Evolutionary conservation across 1,284 basidiomycete genomes (phyloP), one percentile per base, ranked within the genome.

Genomic region (Cryptococcus sp.): DNA sequence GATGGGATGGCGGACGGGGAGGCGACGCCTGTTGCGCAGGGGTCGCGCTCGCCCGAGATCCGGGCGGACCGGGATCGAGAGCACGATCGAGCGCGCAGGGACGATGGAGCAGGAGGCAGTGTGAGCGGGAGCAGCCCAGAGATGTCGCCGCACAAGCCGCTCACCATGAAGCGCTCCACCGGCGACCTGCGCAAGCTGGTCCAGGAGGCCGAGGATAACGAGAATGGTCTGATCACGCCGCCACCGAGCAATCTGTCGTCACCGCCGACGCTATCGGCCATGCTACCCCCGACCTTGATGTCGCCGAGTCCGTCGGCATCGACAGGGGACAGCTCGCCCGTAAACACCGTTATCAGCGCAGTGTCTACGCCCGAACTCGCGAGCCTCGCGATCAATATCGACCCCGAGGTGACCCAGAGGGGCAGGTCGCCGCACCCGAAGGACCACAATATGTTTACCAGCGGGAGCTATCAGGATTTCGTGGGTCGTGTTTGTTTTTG

Each of bases 231-330:
- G 3, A 66, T 71, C 35, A 75, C 76, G 4, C 75, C 76, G 4
- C 72, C 75, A 4, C 67, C 71, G 28, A 72, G 69, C 50, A 72
- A 72, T 47, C 61, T 74, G 7, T 73, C 74, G 9, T 75, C 73
- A 4, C 76, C 76, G 9, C 73, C 75, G 15, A 70, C 72, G 2
- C 72, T 71, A 0, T 28, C 50, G 13, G 40, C 52, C 4, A 24
- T 54, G 23, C 40, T 66, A 16, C 63, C 66, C 13, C 55, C 62
- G 1, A 20, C 55, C 3, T 43, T 51, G 16, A 57, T 54, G 57
- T 72, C 71, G 13, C 65, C 69, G 0, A 66, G 66, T 1, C 64
- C 67, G 3, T 66, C 68, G 24, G 53, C 69, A 0, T 73, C 75
- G 6, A 76, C 74, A 1, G 71, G 72, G 36, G 72, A 71, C 33